Percentiles rank a stretch among this genome's conserved stretches.
Evolutionary conservation across 1,284 basidiomycete species (phyloP).

Genomic region (Trichosporon sp.): DNA sequence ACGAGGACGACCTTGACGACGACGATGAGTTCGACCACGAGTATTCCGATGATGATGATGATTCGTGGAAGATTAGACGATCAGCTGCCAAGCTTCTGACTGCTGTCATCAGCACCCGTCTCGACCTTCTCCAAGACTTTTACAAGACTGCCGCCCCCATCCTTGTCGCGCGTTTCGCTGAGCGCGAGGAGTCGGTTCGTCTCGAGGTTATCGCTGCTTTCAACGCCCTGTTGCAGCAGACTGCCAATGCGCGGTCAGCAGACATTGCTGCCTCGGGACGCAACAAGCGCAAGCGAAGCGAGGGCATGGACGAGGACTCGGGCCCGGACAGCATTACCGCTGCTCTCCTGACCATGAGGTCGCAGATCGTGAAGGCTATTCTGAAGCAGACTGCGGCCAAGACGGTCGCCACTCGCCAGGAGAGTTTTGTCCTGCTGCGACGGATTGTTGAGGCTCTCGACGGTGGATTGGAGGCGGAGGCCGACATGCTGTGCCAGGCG

Average conservation of each 20-base stretch:
- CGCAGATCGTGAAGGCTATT: slow-evolving; percentile 71
- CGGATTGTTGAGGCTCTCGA: slow-evolving; percentile 73
- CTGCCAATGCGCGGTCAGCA: slow-evolving; percentile 45
- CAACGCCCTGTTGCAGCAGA: slow-evolving; percentile 72
- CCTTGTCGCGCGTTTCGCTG: slow-evolving; percentile 82
- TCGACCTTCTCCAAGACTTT: slow-evolving; percentile 72
- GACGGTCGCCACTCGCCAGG: slow-evolving; percentile 75
- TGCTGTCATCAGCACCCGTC: slow-evolving; percentile 78
- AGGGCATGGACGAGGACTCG: slow-evolving; percentile 63
- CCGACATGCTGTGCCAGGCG: slow-evolving; percentile 53
- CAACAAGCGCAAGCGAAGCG: slow-evolving; percentile 64
- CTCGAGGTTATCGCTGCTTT: slow-evolving; percentile 89
- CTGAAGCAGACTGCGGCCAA: slow-evolving; percentile 81
- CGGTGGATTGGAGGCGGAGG: slow-evolving; percentile 72
- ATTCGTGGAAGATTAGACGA: slow-evolving; percentile 96
- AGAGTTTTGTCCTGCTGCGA: slow-evolving; percentile 74
- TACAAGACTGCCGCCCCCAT: slow-evolving; percentile 81
- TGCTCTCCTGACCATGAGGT: slow-evolving; percentile 69
- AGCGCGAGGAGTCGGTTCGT: slow-evolving; percentile 94
- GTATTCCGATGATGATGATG: slow-evolving; percentile 96
- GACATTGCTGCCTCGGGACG: slow-evolving; percentile 33
- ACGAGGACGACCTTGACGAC: slow-evolving; percentile 45
- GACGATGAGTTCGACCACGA: slow-evolving; percentile 64
- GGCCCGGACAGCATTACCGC: slow-evolving; percentile 74
- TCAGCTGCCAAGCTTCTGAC: slow-evolving; percentile 85